Conservation (phyloP, 768 basidiomycete species). For the Chiua virens region DNA sequence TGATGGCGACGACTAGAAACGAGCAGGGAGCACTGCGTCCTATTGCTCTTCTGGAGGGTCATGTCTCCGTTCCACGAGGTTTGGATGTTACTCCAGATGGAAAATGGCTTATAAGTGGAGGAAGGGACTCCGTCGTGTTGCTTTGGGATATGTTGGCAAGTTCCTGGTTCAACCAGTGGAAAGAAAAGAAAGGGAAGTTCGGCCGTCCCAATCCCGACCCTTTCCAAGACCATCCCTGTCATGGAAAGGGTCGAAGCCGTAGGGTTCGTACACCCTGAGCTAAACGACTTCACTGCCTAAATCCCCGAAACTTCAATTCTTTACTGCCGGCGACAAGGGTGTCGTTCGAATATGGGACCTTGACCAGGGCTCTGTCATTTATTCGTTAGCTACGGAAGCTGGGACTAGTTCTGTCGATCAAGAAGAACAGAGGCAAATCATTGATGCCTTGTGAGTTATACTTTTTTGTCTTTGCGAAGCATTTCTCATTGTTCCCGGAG, state of each 20-base stretch:
- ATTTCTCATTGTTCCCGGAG: constrained; percentile 16
- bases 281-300: constrained; percentile 38
- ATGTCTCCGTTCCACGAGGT: constrained; percentile 91
- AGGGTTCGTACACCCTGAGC: constrained; percentile 61
- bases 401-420: constrained; percentile 42
- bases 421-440: constrained; percentile 84
- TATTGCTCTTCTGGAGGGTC: constrained; percentile 86
- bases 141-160: constrained; percentile 75
- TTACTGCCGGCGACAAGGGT: constrained; percentile 91
- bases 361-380: constrained; percentile 58
- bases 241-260: constrained; percentile 88
- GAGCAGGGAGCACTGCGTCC: constrained; percentile 60
- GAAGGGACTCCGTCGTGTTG: constrained; percentile 88
- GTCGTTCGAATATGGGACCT: constrained; percentile 84
- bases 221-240: constrained; percentile 78
- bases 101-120: constrained; percentile 87
- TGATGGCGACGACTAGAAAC: constrained; percentile 63
- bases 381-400: constrained; percentile 50
- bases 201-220: constrained; percentile 49
- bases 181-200: constrained; percentile 43
- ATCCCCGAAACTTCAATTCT: constrained; percentile 59
- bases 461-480: background rate
- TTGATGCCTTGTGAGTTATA: constrained; percentile 74
- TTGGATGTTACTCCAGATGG: constrained; percentile 85
- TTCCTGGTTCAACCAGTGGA: constrained; percentile 2